Percentiles rank a stretch among this genome's conserved stretches.
Conservation (phyloP, 2,329 filamentous ascomycete species). For the Cordyceps farinosa region DNA sequence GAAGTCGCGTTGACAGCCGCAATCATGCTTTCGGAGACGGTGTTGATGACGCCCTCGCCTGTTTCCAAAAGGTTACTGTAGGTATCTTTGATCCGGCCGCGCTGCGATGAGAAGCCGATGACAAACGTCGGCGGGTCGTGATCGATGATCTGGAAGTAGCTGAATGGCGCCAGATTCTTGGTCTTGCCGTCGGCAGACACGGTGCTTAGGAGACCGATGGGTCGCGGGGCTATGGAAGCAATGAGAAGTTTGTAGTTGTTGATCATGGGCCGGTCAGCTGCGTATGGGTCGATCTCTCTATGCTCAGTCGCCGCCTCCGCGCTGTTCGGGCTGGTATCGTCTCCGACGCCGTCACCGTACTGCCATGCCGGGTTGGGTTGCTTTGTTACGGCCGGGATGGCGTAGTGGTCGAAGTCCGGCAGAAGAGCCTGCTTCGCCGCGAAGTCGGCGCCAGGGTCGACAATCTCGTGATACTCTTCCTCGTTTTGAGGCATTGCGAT, state of each 20-base stretch:
- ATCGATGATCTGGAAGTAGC: constrained; percentile 73
- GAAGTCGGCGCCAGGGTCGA: constrained; percentile 26
- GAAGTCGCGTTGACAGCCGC: constrained; percentile 75
- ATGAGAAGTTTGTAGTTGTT: constrained; percentile 88
- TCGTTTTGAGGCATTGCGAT: no score
- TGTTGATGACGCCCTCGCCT: constrained; percentile 74
- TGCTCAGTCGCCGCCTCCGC: constrained; percentile 38
- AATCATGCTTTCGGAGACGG: constrained; percentile 73
- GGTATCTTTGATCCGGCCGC: constrained; percentile 66
- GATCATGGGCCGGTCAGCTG: constrained; percentile 59
- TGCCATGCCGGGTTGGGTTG: constrained; percentile 47
- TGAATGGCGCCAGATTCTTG: constrained; percentile 76
- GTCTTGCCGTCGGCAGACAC: constrained; percentile 52
- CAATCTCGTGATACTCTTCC: constrained; percentile 19
- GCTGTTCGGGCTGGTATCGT: constrained; percentile 18
- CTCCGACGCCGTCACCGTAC: constrained; percentile 37
- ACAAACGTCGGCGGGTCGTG: constrained; percentile 81
- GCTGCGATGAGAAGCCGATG: constrained; percentile 44
- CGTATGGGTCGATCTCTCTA: constrained; percentile 75
- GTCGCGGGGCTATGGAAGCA: constrained; percentile 72
- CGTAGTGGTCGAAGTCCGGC: constrained; percentile 25
- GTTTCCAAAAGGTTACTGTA: constrained; percentile 66
- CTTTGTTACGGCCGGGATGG: constrained; percentile 27
- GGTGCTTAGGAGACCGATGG: constrained; percentile 61
- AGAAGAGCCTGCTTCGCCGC: constrained; percentile 24